Base-by-base conservation (phyloP, 148 eudicot species). In the Gaultheria prostrata region DNA sequence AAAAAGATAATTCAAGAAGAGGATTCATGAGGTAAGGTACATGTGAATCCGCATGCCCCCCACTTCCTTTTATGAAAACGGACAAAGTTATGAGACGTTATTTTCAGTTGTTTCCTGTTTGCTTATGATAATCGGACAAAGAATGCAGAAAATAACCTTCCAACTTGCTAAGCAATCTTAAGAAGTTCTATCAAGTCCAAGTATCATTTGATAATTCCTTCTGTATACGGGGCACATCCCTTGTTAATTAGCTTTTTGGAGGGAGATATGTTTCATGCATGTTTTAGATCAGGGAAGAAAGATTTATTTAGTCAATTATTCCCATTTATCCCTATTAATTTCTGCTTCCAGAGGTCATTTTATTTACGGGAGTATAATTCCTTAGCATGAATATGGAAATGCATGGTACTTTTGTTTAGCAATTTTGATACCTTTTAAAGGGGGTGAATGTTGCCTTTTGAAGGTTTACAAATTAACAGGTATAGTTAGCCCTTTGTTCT, bases 391-490 rank as follows among this genome's bases (percentile, higher is more conserved):
- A 63, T 61, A 28, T n/a, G n/a, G 35, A 61, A 50, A 33, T 76
- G 48, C 32, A 32, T 53, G 43, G 8, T 53, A 1, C 33, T 77
- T 78, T 26, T 4, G 26, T 86, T 80, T 28, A 45, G 59, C 61
- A 48, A 18, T 69, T 48, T 35, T 59, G 78, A 8, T 59, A 39
- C 57, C n/a, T 46, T 56, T 65, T 79, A 74, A 85, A 84, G 76
- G 46, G 24, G 30, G 71, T 80, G 20, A 59, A 45, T 82, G 77
- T 89, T 91, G 4, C 59, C 71, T 45, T 82, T 82, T 86, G 87
- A 86, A 91, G 93, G 90, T 88, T 74, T 91, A 89, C 84, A 88
- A 88, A 35, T 69, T 88, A 82, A 88, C 90, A 75, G 90, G 91
- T 79, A 72, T 61, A 4, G 32, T 89, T 54, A 91, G 91, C 81